Evolutionary conservation across 805 yeast genomes (phyloP).

Genomic region (Blastobotrys americana): DNA sequence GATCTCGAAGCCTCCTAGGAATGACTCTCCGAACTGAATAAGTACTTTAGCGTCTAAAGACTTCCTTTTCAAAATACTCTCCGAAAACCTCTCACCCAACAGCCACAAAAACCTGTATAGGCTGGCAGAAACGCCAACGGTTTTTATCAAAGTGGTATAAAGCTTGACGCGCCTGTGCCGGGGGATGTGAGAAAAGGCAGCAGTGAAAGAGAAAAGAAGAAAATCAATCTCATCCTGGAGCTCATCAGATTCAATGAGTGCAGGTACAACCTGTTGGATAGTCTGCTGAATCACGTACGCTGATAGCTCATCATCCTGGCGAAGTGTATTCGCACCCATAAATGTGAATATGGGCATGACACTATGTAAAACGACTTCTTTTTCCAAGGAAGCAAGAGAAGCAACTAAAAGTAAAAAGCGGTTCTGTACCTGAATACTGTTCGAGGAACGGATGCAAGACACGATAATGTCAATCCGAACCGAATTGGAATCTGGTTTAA

Average conservation of each 20-base stretch:
- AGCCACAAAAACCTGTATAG: constrained; percentile 68
- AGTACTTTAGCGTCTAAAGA: constrained; percentile 58
- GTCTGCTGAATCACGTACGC: constrained; percentile 90
- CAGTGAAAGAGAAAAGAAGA: constrained; percentile 78
- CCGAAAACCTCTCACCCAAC: constrained; percentile 71
- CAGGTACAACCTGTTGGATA: constrained; percentile 83
- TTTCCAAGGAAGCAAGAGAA: constrained; percentile 77
- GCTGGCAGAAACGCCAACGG: constrained; percentile 61
- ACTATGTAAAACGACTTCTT: constrained; percentile 86
- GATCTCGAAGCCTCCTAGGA: constrained; percentile 61
- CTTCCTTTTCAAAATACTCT: constrained; percentile 47
- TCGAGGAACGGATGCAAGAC: constrained; percentile 79
- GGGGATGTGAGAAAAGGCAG: constrained; percentile 93
- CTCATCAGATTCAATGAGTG: constrained; percentile 48
- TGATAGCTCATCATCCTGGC: constrained; percentile 95
- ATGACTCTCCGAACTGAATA: constrained; percentile 64
- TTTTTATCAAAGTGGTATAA: constrained; percentile 69
- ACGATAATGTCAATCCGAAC: constrained; percentile 87
- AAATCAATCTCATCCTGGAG: constrained; percentile 66
- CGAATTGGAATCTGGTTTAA: constrained; percentile 50
- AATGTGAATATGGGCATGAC: constrained; percentile 99
- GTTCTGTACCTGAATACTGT: constrained; percentile 93
- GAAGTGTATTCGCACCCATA: constrained; percentile 96
- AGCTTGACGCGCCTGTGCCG: constrained; percentile 88
- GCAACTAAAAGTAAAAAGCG: constrained; percentile 77